Evolutionary conservation across 1,284 basidiomycete genomes (phyloP), one percentile per base, ranked within the genome.

Genomic region (Puccinia novopanici): DNA sequence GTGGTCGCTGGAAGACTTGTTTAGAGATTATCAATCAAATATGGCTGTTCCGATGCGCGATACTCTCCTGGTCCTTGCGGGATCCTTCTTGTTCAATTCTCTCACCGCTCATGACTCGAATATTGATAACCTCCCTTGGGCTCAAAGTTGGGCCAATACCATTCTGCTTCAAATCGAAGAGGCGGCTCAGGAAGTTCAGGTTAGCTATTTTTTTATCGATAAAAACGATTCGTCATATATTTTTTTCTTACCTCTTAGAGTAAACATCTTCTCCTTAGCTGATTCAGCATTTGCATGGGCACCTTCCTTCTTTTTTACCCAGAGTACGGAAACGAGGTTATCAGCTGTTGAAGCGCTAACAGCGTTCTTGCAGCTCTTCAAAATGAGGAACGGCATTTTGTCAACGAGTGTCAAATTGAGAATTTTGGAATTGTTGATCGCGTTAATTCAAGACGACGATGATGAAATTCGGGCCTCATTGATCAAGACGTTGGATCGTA

Each of bases 361-460:
- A 22, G 55, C 17, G 12, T 57, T 73, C 54, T 24, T 59, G 24
- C 27, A 73, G 15, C 30, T 73, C 37, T 54, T 70, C 37, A 71
- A 54, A 27, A 50, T 37, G 17, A 45, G n/a, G 6, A 42, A 61
- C 37, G n/a, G 15, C 22, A 12, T 59, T 59, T 71, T 72, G 27
- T 61, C 55, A 9, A 50, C 34, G 0, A 57, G 40, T n/a, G 37
- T 45, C 45, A 71, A 54, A 55, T 59, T 73, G 12, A 57, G 48
- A 30, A 71, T 80, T 65, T 61, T 80, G 27, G 68, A 72, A 37
- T 42, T 71, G 17, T 42, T 59, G 13, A 80, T 73, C 19, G 59
- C 10, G 40, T 42, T 80, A 19, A 70, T 80, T 22, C 68, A 80
- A 80, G 77, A 80, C 24, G 68, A 80, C 63, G 77, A 80, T 71